Evolutionary conservation across 2,329 filamentous ascomycete genomes (phyloP).

Genomic region (Epicoccum sorghinum): DNA sequence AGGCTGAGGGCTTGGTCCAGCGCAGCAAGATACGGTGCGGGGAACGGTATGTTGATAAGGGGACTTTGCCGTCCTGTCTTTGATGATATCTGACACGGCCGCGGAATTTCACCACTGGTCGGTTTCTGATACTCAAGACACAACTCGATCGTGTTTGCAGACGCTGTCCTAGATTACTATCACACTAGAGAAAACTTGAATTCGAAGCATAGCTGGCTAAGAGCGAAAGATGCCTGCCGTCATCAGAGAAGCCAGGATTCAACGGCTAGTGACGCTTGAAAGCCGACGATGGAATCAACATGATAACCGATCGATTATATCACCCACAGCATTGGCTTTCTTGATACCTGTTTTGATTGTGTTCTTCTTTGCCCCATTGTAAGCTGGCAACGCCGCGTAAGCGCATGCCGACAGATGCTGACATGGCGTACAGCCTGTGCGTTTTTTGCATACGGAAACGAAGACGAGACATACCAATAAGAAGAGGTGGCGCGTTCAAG

Average conservation of each 20-base stretch:
- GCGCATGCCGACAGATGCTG: neutral
- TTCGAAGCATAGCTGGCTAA: neutral
- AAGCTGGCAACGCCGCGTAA: conserved; percentile 16
- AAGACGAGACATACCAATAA: conserved; percentile 11
- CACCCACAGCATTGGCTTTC: conserved; percentile 38
- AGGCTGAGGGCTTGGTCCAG: conserved; percentile 15
- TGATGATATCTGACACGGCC: neutral
- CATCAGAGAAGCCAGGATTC: conserved; percentile 1
- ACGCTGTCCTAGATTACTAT: too few species aligned
- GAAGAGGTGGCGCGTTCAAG: conserved; percentile 14
- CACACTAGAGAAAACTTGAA: too few species aligned
- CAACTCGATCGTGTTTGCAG: too few species aligned
- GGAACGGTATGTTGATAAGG: neutral
- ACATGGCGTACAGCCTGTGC: conserved; percentile 22
- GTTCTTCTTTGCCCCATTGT: conserved; percentile 38
- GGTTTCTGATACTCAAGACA: neutral
- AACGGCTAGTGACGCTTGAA: conserved; percentile 2
- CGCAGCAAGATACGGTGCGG: conserved; percentile 6
- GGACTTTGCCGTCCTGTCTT: too few species aligned
- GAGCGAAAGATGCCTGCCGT: conserved; percentile 15
- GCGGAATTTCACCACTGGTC: conserved; percentile 1
- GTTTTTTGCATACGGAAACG: conserved; percentile 30
- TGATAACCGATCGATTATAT: conserved; percentile 25
- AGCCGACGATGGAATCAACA: conserved; percentile 8
- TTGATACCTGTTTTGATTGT: conserved; percentile 37